Evolutionary conservation across 192 early-diverging fungal genomes (phyloP).

Genomic region (Linnemannia exigua): DNA sequence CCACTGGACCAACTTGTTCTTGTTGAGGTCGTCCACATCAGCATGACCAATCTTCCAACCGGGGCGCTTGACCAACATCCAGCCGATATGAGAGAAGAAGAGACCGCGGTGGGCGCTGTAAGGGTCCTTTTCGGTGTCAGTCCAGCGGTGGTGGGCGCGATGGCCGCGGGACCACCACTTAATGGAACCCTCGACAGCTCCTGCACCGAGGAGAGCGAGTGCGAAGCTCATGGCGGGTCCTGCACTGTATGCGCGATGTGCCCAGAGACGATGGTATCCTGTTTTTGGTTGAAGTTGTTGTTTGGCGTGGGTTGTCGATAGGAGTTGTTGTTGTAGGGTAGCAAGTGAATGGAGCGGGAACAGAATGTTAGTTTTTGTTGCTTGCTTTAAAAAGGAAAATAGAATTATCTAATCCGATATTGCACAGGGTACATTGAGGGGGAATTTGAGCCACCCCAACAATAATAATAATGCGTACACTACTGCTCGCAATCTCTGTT

Average conservation of each 20-base stretch:
- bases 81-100: conserved; percentile 87
- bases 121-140: conserved; percentile 87
- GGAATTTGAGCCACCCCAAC: conserved; percentile 3
- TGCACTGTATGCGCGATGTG: conserved; percentile 84
- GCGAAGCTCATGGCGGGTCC: conserved; percentile 71
- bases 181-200: conserved; percentile 86
- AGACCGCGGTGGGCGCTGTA: conserved; percentile 86
- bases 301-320: background rate
- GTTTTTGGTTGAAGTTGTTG: background rate
- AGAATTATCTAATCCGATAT: conserved; percentile 2
- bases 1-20: conserved; percentile 77
- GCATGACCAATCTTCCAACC: conserved; percentile 80
- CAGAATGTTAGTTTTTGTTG: background rate
- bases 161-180: conserved; percentile 91
- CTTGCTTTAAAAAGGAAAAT: background rate
- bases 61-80: conserved; percentile 90
- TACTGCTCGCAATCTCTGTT: background rate
- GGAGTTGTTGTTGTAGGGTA: background rate
- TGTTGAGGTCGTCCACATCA: conserved; percentile 85
- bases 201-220: conserved; percentile 75
- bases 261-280: conserved; percentile 90
- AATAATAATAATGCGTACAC: background rate
- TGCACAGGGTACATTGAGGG: background rate
- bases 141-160: conserved; percentile 91
- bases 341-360: background rate